Conservation (phyloP, 2,329 filamentous ascomycete genomes). For the Penicillium polonicum region DNA sequence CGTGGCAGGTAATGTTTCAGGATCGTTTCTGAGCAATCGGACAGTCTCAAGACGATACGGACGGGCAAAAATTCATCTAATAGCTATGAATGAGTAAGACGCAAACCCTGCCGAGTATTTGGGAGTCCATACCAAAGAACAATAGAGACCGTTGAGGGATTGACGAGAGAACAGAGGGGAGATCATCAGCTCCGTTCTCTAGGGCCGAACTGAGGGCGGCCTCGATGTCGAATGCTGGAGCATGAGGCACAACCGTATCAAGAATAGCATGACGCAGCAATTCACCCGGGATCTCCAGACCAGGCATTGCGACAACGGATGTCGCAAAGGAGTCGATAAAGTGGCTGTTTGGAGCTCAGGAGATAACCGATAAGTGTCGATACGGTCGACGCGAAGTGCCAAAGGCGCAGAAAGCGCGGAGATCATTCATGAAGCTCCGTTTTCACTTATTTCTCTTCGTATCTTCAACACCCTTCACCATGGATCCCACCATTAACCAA, state of each 20-base stretch:
- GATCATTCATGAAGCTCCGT: constrained; percentile 27
- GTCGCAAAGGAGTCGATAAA: constrained; percentile 26
- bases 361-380: constrained; percentile 18
- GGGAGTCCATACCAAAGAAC: constrained; percentile 48
- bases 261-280: constrained; percentile 45
- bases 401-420: constrained; percentile 28
- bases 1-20: constrained; percentile 51
- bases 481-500: constrained; percentile 54
- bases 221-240: constrained; percentile 41
- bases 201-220: constrained; percentile 46
- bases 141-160: constrained; percentile 53
- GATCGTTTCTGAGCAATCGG: constrained; percentile 48
- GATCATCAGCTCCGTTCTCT: constrained; percentile 45
- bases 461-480: constrained; percentile 16
- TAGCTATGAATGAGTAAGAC: constrained; percentile 51
- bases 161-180: constrained; percentile 47
- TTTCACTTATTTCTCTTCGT: constrained; percentile 12
- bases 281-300: constrained; percentile 39
- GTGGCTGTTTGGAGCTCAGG: constrained; percentile 13
- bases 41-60: constrained; percentile 53
- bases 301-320: constrained; percentile 33
- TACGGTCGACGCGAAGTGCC: constrained; percentile 18
- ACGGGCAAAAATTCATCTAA: constrained; percentile 56
- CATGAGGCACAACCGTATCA: constrained; percentile 46
- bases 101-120: constrained; percentile 19